Evolutionary conservation across 2,329 filamentous ascomycete species (phyloP).

Genomic region (Ceratocystis alfenasii): DNA sequence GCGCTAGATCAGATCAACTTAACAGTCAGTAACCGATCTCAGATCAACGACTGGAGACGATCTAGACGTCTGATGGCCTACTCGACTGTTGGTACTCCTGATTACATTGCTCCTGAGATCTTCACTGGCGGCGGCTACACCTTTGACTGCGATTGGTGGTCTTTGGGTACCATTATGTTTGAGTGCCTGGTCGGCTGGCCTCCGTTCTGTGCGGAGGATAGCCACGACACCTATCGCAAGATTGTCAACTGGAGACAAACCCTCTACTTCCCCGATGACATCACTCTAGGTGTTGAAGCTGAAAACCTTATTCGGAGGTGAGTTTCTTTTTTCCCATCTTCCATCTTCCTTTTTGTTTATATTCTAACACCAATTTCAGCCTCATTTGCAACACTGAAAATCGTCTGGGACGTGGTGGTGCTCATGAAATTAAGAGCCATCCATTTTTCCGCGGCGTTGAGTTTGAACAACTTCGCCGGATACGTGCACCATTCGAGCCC

Average conservation of each 20-base stretch:
- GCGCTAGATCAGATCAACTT: constrained; percentile 96
- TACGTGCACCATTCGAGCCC: constrained; percentile 91
- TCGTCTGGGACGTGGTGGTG: constrained; percentile 75
- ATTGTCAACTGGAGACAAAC: constrained; percentile 97
- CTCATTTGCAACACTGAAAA: constrained; percentile 90
- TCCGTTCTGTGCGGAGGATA: constrained; percentile 86
- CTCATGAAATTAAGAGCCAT: constrained; percentile 85
- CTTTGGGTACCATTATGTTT: constrained; percentile 73
- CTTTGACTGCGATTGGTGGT: constrained; percentile 75
- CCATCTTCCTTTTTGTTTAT: neutral
- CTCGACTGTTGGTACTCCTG: constrained; percentile 92
- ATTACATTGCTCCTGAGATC: constrained; percentile 75
- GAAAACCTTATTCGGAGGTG: constrained; percentile 89
- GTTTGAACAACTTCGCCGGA: constrained; percentile 82
- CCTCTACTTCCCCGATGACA: constrained; percentile 91
- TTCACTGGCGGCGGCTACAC: constrained; percentile 60
- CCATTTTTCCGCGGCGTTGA: constrained; percentile 94
- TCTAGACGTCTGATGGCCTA: constrained; percentile 72
- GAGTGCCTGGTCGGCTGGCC: constrained; percentile 75
- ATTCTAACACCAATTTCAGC: constrained; percentile 35
- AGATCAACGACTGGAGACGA: constrained; percentile 78
- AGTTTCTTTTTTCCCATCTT: constrained; percentile 27
- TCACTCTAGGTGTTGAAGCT: constrained; percentile 74
- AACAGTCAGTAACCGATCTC: constrained; percentile 91
- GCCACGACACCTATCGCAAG: constrained; percentile 95